Evolutionary conservation across 1,284 basidiomycete species (phyloP), one percentile per base, ranked within the genome.

Genomic region (Lentinula novae-zelandiae): DNA sequence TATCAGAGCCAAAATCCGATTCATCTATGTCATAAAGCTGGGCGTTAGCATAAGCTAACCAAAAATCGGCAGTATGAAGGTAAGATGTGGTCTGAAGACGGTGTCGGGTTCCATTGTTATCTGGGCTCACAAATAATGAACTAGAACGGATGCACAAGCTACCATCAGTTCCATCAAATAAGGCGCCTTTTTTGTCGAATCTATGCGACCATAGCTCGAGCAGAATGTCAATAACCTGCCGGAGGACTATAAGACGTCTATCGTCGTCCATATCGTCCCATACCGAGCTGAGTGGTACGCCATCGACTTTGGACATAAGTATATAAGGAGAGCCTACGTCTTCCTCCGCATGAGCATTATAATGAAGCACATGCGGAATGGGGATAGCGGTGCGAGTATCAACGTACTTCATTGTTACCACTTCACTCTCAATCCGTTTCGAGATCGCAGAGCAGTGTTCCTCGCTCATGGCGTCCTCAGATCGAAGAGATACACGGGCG

Each of bases 201-300:
- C 60, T 57, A 38, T 59, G 60, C 27, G 44, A 55, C 22, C 33
- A 53, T 34, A 62, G 59, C 46, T 65, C 61, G 27, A 64, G 59
- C 22, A 67, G 58, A 13, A 67, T 60, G 27, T 63, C 57, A 6
- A 67, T 51, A 49, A 67, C 61, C 53, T 67, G 66, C 22, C 51
- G 58, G 7, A 67, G 61, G n/a, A 66, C 49, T 8, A 48, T 46
- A 22, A 44, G 39, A 27, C 62, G 60, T 38, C 63, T 65, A 6
- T 58, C 54, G 53, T 64, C 62, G 2, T 60, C 54, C 60, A 67
- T 64, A n/a, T 62, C 56, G 34, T 67, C 44, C 64, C 66, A 67
- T 13, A 65, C 31, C 27, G 57, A 58, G 36, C 50, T 53, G 20
- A 66, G 56, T 5, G 61, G 46, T 5, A 64, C 53, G 33, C 64